Base-by-base conservation (phyloP, 371 early-diverging fungal genomes). In the Fennellomyces sp. region DNA sequence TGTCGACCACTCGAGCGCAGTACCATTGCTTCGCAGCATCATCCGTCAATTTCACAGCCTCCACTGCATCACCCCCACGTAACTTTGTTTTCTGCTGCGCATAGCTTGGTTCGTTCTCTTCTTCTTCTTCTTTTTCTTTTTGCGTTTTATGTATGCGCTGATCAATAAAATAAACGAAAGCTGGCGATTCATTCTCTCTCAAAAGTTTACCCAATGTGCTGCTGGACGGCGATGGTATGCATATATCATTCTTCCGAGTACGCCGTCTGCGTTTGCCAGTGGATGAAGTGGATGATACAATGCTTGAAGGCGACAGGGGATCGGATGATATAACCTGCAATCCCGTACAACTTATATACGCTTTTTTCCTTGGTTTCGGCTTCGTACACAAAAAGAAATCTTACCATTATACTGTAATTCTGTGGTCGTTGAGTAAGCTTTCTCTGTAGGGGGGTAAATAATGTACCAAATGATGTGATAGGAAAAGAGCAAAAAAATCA, bases 1-100 rank as follows among this genome's bases (percentile, higher is more conserved):
- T 64, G 17, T 76, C 72, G 7, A 76, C 70, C 3, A 76, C 63
- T 36, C 76, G 58, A 23, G 76, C 76, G 27, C 68, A 63, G 49
- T 68, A 76, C 70, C 70, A 76, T 52, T 69, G 66, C 21, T 52
- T 33, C 21, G 30, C 23, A 15, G 33, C 33, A 52, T 51, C 61
- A 61, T 67, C n/a, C 56, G 60, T 28, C 68, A 62, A 60, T 58
- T 76, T 76, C 36, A 69, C 60, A 25, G 70, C 72, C 25, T 76
- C 76, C 27, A 76, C 69, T 42, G 64, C 72, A 57, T 76, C 76
- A 17, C 76, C 76, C 23, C 45, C 45, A 23, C 23, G 45, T 8
- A 41, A 17, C 41, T 3, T 41, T 41, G 6, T 13, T 41, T 17
- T 8, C 21, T 17, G 21, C 45, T 45, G 45, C 45, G 45, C 39